Percentiles rank a stretch among this genome's conserved stretches.
Conservation (phyloP, 1,284 basidiomycete species). For the Cutaneotrichosporon daszewskae region DNA sequence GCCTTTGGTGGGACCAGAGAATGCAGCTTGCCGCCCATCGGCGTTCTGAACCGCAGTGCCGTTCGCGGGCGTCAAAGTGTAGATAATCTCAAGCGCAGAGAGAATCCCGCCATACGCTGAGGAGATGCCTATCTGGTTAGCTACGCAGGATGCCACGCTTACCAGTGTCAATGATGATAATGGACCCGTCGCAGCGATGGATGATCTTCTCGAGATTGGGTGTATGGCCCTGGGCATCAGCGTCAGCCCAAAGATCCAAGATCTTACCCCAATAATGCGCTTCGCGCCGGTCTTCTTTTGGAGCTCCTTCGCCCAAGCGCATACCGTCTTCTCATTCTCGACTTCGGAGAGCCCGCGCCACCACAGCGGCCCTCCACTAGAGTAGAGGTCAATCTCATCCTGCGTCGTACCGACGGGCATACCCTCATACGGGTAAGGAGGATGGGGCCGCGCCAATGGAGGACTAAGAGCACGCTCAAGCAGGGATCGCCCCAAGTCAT, state of each 20-base stretch:
- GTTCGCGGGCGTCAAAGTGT: constrained; percentile 54
- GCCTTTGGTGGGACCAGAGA: too few species aligned
- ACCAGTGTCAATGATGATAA: constrained; percentile 78
- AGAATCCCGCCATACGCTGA: constrained; percentile 87
- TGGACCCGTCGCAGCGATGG: constrained; percentile 72
- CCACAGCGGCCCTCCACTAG: constrained; percentile 75
- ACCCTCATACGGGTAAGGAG: constrained; percentile 70
- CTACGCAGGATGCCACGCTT: neutral
- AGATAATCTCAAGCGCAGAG: constrained; percentile 77
- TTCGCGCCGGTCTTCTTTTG: constrained; percentile 67
- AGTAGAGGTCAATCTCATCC: constrained; percentile 67
- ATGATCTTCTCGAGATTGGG: constrained; percentile 80
- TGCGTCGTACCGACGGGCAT: constrained; percentile 61
- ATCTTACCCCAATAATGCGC: constrained; percentile 68
- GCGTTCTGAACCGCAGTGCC: too few species aligned
- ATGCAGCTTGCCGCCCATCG: too few species aligned
- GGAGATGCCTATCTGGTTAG: constrained; percentile 65
- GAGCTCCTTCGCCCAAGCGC: constrained; percentile 63
- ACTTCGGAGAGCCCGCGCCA: constrained; percentile 73
- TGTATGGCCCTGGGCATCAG: constrained; percentile 62
- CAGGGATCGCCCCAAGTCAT: constrained; percentile 62
- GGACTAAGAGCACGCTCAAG: constrained; percentile 55
- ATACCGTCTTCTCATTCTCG: constrained; percentile 54
- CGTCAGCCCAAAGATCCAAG: neutral
- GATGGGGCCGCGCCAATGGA: constrained; percentile 66